Evolutionary conservation across 2,329 filamentous ascomycete genomes (phyloP).

Genomic region (Calonectria multiphialidica): DNA sequence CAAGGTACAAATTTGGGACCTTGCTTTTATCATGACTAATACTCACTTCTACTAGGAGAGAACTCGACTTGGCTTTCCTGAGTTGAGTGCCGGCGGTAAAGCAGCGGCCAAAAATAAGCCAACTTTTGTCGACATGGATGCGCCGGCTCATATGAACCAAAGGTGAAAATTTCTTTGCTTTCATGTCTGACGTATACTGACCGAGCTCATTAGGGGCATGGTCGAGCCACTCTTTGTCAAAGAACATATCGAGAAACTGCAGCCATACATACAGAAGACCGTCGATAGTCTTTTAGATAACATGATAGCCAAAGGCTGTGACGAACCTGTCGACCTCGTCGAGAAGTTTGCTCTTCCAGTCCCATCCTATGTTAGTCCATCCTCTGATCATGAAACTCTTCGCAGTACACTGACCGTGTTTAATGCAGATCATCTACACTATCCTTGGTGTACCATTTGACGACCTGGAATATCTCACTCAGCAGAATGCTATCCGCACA

Average conservation of each 20-base stretch:
- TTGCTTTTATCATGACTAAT: background rate
- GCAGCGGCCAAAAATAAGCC: constrained; percentile 61
- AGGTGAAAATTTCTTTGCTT: constrained; percentile 42
- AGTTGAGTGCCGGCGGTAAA: constrained; percentile 60
- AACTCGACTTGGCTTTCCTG: constrained; percentile 58
- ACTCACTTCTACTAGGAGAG: constrained; percentile 46
- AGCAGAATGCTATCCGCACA: constrained; percentile 59
- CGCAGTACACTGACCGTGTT: constrained; percentile 38
- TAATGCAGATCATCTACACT: constrained; percentile 59
- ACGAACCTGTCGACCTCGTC: constrained; percentile 57
- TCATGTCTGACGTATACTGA: background rate
- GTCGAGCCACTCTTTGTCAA: constrained; percentile 57
- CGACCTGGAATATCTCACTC: constrained; percentile 59
- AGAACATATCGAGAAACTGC: constrained; percentile 52
- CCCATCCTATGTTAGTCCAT: constrained; percentile 56
- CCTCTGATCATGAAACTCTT: background rate
- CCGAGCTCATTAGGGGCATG: constrained; percentile 51
- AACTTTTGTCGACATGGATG: constrained; percentile 65
- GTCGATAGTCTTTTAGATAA: constrained; percentile 56
- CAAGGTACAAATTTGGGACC: constrained; percentile 47
- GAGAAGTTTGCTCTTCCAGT: constrained; percentile 61
- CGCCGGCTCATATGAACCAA: constrained; percentile 60
- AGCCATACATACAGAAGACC: constrained; percentile 60
- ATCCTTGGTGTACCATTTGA: constrained; percentile 62
- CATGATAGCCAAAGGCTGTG: constrained; percentile 51